A percentile compares a stretch with the other conserved stretches of the same genome.
Conservation (phyloP, 192 early-diverging fungal genomes). For the Radiomyces spectabilis region DNA sequence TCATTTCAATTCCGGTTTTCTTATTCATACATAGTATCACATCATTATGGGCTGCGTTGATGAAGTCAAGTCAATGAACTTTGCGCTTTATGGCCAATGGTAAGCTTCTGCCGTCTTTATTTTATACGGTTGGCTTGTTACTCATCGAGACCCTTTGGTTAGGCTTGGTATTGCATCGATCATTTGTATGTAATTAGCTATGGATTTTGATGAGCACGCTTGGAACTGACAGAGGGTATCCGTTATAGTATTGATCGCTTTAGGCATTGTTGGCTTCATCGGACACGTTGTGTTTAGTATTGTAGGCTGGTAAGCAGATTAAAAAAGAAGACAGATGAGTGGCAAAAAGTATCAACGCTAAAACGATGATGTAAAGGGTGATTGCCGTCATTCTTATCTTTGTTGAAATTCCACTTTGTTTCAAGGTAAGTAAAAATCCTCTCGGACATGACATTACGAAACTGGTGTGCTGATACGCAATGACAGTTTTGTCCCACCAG, state of each 20-base stretch:
- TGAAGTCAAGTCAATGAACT: neutral
- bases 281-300: constrained; percentile 25
- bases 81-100: neutral
- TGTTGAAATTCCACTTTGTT: constrained; percentile 38
- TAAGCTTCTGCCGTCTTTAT: neutral
- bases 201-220: neutral
- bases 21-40: too few species aligned
- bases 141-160: neutral
- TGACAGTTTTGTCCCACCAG: constrained; percentile 36
- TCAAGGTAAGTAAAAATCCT: constrained; percentile 36
- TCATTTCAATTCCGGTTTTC: too few species aligned
- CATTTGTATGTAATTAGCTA: neutral
- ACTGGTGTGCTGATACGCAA: neutral
- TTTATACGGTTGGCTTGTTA: neutral
- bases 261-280: constrained; percentile 33
- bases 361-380: constrained; percentile 18
- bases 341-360: neutral
- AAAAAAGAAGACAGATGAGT: neutral
- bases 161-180: neutral
- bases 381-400: constrained; percentile 37
- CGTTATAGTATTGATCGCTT: constrained; percentile 31
- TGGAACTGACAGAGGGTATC: too few species aligned
- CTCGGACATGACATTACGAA: neutral
- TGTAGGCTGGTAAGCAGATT: constrained; percentile 29
- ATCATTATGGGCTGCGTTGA: neutral